These are phyloP conservation scores for Podospora pseudoanserina DNA, from an alignment of 495 filamentous ascomycete species.

Conservation along the genomic window DNA sequence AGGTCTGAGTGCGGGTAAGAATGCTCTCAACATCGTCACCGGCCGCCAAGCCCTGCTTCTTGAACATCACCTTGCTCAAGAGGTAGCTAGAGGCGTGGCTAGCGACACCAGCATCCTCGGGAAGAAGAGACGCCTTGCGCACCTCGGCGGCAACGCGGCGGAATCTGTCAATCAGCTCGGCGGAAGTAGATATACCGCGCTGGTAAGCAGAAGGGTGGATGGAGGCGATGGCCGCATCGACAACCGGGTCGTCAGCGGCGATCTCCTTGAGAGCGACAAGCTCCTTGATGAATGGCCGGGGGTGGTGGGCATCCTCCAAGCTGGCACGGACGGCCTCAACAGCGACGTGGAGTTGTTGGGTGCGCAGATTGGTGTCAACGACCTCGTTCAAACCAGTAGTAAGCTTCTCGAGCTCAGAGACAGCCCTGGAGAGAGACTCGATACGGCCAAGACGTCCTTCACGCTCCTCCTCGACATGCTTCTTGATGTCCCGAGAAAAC, in stretches of 20 bases:
- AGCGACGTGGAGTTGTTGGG: constrained; percentile 91
- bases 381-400: constrained; percentile 81
- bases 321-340: constrained; percentile 86
- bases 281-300: constrained; percentile 83
- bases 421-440: constrained; percentile 67
- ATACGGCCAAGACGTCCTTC: constrained; percentile 82
- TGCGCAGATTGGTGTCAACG: constrained; percentile 82
- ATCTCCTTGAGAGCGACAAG: constrained; percentile 92
- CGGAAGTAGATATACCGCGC: constrained; percentile 74
- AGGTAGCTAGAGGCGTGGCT: constrained; percentile 85
- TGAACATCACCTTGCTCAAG: constrained; percentile 89
- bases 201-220: constrained; percentile 95
- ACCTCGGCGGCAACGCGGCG: constrained; percentile 90
- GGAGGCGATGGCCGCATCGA: constrained; percentile 85
- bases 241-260: constrained; percentile 72
- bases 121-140: constrained; percentile 85
- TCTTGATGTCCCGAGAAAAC: constrained; percentile 72
- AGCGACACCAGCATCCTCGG: constrained; percentile 89
- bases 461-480: constrained; percentile 84
- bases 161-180: constrained; percentile 92
- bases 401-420: constrained; percentile 78
- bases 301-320: constrained; percentile 66
- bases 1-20: constrained; percentile 78
- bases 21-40: constrained; percentile 95
- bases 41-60: constrained; percentile 78